phyloP scores from a whole-genome alignment of 495 filamentous ascomycete species.

The Penicillium bovifimosum region DNA sequence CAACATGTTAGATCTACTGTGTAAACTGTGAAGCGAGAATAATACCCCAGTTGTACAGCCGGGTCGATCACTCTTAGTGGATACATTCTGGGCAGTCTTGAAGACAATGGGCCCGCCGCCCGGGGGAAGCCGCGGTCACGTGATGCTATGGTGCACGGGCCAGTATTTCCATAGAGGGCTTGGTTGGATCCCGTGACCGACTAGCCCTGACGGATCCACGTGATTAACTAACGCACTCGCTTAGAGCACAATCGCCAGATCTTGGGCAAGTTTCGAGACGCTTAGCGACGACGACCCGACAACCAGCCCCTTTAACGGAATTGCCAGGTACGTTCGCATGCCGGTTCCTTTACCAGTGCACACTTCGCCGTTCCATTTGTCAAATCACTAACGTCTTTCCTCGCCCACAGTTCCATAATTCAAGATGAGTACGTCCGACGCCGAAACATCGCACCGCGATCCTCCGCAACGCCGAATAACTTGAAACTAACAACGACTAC shows the following conservation, averaged over 20 bases:
- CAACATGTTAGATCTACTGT: too few species aligned
- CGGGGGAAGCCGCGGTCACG: neutral
- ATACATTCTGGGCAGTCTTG: too few species aligned
- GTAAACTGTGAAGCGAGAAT: neutral
- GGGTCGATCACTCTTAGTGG: neutral
- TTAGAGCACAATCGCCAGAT: slow-evolving; percentile 36
- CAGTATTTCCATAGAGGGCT: neutral
- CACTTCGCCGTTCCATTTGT: neutral
- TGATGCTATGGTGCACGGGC: neutral
- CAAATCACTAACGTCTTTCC: slow-evolving; percentile 17
- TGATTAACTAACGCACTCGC: slow-evolving; percentile 31
- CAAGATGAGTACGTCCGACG: slow-evolving; percentile 59
- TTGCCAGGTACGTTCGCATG: slow-evolving; percentile 41
- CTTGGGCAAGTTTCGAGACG: slow-evolving; percentile 40
- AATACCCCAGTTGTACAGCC: neutral
- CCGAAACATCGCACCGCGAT: slow-evolving; percentile 25
- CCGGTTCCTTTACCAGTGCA: slow-evolving; percentile 2
- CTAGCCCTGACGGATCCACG: slow-evolving; percentile 24
- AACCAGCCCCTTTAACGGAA: slow-evolving; percentile 48
- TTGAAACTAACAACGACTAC: slow-evolving; percentile 43
- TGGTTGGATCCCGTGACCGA: slow-evolving; percentile 29
- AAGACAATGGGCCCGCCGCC: too few species aligned
- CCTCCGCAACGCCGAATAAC: slow-evolving; percentile 22
- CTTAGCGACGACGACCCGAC: slow-evolving; percentile 47
- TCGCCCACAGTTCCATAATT: slow-evolving; percentile 45